phyloP scores from a whole-genome alignment of 2,329 filamentous ascomycete species.

The Colletotrichum simmondsii region DNA sequence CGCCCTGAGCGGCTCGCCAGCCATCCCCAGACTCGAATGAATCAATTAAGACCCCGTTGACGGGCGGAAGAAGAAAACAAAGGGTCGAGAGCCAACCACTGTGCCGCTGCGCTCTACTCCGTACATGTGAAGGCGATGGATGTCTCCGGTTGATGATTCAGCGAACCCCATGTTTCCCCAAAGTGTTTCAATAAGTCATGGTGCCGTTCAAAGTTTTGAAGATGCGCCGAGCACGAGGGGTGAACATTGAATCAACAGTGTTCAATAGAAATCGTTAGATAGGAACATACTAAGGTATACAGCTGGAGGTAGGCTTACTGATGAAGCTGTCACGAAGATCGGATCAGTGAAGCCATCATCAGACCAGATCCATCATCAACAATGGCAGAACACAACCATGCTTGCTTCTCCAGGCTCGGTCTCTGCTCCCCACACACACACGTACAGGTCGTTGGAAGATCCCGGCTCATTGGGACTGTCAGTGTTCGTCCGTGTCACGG shows the following conservation, averaged over 20 bases:
- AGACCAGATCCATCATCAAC: not conserved
- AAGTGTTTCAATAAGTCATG: slow-evolving; percentile 14
- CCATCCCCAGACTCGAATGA: slow-evolving; percentile 14
- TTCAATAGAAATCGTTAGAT: not conserved
- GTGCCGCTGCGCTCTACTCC: not conserved
- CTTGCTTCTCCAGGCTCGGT: not conserved
- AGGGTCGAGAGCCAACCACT: not conserved
- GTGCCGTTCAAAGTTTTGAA: slow-evolving; percentile 7
- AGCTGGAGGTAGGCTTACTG: not conserved
- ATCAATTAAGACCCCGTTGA: slow-evolving; percentile 13
- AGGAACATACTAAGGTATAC: not conserved
- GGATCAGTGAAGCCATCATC: not conserved
- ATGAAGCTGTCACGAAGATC: not conserved
- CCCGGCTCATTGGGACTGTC: slow-evolving; percentile 11
- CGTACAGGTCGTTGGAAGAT: not conserved
- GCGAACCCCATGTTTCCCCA: slow-evolving; percentile 9
- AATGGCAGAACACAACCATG: not conserved
- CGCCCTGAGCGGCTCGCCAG: slow-evolving; percentile 15
- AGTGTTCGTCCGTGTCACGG: slow-evolving; percentile 20
- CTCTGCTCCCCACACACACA: slow-evolving; percentile 1
- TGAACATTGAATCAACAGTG: not conserved
- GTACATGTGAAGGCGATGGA: not conserved
- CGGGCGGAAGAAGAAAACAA: not conserved
- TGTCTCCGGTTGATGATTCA: not conserved
- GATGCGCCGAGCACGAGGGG: not conserved